Evolutionary conservation across 1,284 basidiomycete genomes (phyloP).

Genomic region (Malassezia equina): DNA sequence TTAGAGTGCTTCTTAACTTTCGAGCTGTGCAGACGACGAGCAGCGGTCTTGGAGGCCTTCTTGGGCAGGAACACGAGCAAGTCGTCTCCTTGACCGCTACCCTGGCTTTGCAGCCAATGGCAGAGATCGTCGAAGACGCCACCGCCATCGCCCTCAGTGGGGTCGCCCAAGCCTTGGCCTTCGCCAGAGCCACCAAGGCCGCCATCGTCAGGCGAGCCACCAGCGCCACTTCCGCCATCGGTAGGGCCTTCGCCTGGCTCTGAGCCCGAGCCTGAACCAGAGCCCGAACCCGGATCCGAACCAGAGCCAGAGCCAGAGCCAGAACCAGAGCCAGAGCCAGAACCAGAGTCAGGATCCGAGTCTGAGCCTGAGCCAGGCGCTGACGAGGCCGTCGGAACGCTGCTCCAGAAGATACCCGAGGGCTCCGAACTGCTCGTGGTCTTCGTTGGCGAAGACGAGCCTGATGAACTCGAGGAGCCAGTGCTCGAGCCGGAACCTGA

Average conservation of each 20-base stretch:
- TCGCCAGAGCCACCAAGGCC: neutral
- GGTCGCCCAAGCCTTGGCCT: neutral
- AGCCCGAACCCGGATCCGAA: neutral
- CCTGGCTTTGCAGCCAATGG: neutral
- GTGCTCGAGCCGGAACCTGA: no score
- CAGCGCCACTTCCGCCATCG: neutral
- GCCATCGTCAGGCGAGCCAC: neutral
- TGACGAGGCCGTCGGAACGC: neutral
- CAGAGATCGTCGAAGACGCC: neutral
- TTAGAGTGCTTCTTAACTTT: neutral
- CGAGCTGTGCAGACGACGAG: neutral
- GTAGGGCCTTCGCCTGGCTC: neutral
- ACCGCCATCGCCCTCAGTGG: neutral
- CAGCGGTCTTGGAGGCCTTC: neutral
- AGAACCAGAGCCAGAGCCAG: neutral
- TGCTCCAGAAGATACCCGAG: neutral
- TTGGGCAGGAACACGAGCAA: neutral
- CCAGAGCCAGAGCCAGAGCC: neutral
- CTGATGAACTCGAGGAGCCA: neutral
- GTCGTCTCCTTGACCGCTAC: neutral
- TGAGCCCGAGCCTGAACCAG: neutral
- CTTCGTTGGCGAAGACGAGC: neutral
- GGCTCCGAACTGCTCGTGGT: neutral
- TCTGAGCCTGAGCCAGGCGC: neutral
- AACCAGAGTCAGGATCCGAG: neutral